These are phyloP conservation scores for Elsinoe perseae DNA, from an alignment of 2,329 filamentous ascomycete genomes.

Conservation along the genomic window DNA sequence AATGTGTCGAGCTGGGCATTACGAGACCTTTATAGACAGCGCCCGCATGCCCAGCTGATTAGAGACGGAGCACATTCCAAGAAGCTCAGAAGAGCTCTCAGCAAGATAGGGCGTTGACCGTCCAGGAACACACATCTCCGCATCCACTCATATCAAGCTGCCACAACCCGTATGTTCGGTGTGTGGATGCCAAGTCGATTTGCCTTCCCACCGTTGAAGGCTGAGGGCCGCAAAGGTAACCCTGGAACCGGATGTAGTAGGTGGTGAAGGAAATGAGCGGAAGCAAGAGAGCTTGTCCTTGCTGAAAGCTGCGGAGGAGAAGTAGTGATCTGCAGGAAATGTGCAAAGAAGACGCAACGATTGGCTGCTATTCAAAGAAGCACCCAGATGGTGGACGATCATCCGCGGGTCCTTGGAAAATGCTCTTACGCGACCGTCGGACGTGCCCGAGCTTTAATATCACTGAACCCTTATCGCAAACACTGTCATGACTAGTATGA, in stretches of 20 bases:
- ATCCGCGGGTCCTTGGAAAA: not conserved
- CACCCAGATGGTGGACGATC: not conserved
- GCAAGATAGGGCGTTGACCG: conserved; percentile 3
- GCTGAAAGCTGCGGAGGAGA: not conserved
- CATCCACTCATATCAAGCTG: conserved; percentile 9
- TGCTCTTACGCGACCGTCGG: conserved; percentile 5
- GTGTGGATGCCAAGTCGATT: conserved; percentile 5
- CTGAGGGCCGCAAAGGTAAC: not conserved
- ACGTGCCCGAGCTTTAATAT: conserved; percentile 14
- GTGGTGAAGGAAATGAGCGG: conserved; percentile 8
- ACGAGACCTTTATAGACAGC: conserved; percentile 1
- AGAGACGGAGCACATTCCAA: not conserved
- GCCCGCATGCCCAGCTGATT: not conserved
- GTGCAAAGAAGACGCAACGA: not conserved
- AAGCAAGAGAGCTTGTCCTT: not conserved
- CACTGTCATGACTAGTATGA: conserved; percentile 5
- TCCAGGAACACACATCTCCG: conserved; percentile 3
- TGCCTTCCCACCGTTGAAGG: not conserved
- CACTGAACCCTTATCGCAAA: not conserved
- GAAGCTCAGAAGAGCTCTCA: not conserved
- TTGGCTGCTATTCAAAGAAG: not conserved
- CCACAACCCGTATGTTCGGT: not conserved
- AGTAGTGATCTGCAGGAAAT: not conserved
- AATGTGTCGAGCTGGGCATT: not conserved
- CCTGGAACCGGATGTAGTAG: conserved; percentile 1